These are phyloP conservation scores for Myrica gale DNA, from an alignment of 306 rosid species.

Conservation along the genomic window DNA sequence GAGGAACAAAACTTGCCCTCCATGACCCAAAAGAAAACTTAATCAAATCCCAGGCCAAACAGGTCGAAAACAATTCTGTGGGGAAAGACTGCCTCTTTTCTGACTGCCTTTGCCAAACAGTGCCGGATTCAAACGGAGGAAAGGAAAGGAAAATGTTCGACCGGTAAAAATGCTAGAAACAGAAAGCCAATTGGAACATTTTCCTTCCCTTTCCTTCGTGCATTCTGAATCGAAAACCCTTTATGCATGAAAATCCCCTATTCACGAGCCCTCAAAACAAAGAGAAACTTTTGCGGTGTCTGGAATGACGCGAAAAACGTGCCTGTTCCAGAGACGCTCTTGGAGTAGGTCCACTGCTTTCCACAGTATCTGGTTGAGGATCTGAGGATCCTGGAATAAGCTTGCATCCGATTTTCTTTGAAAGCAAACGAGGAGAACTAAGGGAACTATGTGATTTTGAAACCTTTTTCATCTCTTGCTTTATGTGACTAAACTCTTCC, in stretches of 20 bases:
- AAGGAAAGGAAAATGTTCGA: constrained; percentile 58
- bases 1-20: constrained; percentile 15
- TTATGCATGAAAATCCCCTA: constrained; percentile 21
- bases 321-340: constrained; percentile 59
- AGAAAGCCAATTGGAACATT: constrained; percentile 33
- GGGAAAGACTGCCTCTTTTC: not conserved
- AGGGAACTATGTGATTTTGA: constrained; percentile 63
- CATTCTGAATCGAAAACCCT: constrained; percentile 49
- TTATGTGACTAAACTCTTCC: constrained; percentile 75
- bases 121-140: constrained; percentile 42
- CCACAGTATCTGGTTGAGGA: constrained; percentile 61
- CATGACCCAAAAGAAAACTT: constrained; percentile 21
- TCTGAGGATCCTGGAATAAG: constrained; percentile 67
- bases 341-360: constrained; percentile 50
- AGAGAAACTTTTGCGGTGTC: constrained; percentile 61
- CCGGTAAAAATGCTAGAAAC: constrained; percentile 3
- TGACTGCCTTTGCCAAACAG: constrained; percentile 21
- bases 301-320: constrained; percentile 46
- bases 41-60: constrained; percentile 6
- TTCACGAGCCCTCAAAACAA: constrained; percentile 34
- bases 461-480: constrained; percentile 84
- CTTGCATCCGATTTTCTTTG: constrained; percentile 67
- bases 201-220: constrained; percentile 54
- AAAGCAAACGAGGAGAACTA: constrained; percentile 59
- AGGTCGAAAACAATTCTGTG: not conserved